Conservation (phyloP, 805 yeast species). For the Pachysolen tannophilus region DNA sequence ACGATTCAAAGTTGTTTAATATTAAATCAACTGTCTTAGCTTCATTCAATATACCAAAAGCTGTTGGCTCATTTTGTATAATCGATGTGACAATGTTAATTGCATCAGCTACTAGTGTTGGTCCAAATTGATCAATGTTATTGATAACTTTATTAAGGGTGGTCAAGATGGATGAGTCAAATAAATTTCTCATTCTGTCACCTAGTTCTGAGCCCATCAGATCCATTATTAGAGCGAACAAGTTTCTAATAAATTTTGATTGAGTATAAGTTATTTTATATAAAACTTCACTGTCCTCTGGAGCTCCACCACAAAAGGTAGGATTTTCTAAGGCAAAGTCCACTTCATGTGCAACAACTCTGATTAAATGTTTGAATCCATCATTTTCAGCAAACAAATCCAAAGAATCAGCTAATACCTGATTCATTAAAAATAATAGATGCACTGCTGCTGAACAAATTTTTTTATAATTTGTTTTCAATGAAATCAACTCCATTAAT, state of each 20-base stretch:
- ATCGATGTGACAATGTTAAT: slow-evolving; percentile 60
- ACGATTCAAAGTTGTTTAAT: slow-evolving; percentile 44
- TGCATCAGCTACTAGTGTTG: slow-evolving; percentile 49
- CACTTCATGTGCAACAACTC: slow-evolving; percentile 55
- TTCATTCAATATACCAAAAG: slow-evolving; percentile 72
- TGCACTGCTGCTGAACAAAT: slow-evolving; percentile 59
- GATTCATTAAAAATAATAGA: slow-evolving; percentile 39
- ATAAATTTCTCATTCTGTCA: slow-evolving; percentile 75
- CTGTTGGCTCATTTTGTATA: slow-evolving; percentile 87
- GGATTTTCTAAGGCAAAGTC: slow-evolving; percentile 56
- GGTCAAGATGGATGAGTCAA: slow-evolving; percentile 72
- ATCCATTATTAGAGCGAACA: slow-evolving; percentile 56
- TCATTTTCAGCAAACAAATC: slow-evolving; percentile 55
- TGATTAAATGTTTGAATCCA: slow-evolving; percentile 60
- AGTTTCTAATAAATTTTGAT: slow-evolving; percentile 46
- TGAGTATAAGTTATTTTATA: slow-evolving; percentile 53
- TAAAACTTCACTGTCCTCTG: slow-evolving; percentile 39
- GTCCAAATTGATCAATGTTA: slow-evolving; percentile 59
- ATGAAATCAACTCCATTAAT: slow-evolving; percentile 50
- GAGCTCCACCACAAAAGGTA: slow-evolving; percentile 47
- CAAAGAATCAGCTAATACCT: slow-evolving; percentile 39
- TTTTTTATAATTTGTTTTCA: slow-evolving; percentile 43
- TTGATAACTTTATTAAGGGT: slow-evolving; percentile 51
- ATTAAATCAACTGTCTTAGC: slow-evolving; percentile 64
- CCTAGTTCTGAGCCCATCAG: slow-evolving; percentile 70